phyloP scores from a whole-genome alignment of 2,329 filamentous ascomycete genomes.

The Calonectria leucothoes region DNA sequence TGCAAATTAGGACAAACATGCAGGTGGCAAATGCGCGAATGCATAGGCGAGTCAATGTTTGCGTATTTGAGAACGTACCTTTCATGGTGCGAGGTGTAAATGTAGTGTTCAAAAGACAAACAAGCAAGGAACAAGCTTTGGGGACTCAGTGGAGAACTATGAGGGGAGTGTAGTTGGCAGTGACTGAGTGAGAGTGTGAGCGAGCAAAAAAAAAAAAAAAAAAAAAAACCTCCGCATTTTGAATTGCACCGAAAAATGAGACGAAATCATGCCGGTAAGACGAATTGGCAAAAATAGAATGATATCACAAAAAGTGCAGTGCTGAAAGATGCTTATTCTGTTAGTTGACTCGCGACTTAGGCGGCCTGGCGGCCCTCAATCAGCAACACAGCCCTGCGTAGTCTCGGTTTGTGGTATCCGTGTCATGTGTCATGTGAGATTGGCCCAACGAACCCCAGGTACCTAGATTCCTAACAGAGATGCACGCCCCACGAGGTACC shows the following conservation, averaged over 20 bases:
- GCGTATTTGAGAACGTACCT: slow-evolving; percentile 31
- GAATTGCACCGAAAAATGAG: neutral
- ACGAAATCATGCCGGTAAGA: neutral
- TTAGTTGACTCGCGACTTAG: slow-evolving; percentile 13
- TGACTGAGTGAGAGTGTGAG: neutral
- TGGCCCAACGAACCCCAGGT: slow-evolving; percentile 20
- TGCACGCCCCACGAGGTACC: slow-evolving; percentile 29
- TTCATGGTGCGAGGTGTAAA: slow-evolving; percentile 32
- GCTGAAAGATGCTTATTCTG: neutral
- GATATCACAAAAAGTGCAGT: neutral
- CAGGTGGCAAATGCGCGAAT: neutral
- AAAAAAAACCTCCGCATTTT: neutral
- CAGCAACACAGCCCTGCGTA: neutral
- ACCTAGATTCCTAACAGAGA: slow-evolving; percentile 29
- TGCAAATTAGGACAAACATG: neutral
- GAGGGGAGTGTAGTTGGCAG: neutral
- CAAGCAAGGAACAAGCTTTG: slow-evolving; percentile 2
- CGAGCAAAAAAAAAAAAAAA: neutral
- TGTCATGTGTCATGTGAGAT: slow-evolving; percentile 38
- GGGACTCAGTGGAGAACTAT: neutral
- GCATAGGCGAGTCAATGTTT: neutral
- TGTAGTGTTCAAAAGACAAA: neutral
- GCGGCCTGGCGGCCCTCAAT: neutral
- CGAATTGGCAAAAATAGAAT: neutral
- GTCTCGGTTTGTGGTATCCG: slow-evolving; percentile 18